phyloP scores from a whole-genome alignment of 768 basidiomycete species.

The Phaeotremella fagi region DNA sequence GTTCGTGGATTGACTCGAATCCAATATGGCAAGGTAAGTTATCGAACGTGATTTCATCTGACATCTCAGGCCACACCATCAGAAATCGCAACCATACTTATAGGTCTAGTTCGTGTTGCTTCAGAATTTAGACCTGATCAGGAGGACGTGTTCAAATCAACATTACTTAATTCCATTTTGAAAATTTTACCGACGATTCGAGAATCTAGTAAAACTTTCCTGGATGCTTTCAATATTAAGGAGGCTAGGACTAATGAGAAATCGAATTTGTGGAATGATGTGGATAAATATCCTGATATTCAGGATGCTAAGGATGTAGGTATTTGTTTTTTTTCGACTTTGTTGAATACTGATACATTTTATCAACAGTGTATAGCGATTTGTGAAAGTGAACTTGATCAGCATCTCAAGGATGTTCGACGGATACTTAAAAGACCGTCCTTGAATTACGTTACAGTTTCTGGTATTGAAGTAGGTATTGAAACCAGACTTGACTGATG shows the following conservation, averaged over 20 bases:
- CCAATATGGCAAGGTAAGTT: constrained; percentile 77
- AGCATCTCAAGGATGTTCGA: constrained; percentile 70
- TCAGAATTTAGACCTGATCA: constrained; percentile 55
- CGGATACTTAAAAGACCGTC: constrained; percentile 68
- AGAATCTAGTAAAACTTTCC: constrained; percentile 55
- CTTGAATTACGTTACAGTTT: constrained; percentile 63
- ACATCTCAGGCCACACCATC: constrained; percentile 62
- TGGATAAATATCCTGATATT: constrained; percentile 56
- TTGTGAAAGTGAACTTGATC: constrained; percentile 65
- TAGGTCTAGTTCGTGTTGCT: constrained; percentile 68
- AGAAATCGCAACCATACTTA: constrained; percentile 70
- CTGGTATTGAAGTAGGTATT: constrained; percentile 63
- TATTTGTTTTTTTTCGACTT: too few relatives aligned
- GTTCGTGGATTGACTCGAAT: constrained; percentile 79
- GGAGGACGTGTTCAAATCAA: constrained; percentile 60
- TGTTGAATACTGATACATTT: background rate
- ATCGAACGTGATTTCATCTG: background rate
- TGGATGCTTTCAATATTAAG: constrained; percentile 59
- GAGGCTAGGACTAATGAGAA: constrained; percentile 65
- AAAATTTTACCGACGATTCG: constrained; percentile 63
- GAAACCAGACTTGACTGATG: background rate
- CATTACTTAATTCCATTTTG: constrained; percentile 66
- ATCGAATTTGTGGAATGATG: constrained; percentile 64
- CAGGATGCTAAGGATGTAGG: constrained; percentile 61
- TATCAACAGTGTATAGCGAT: constrained; percentile 59